phyloP scores from a whole-genome alignment of 139 green algal genomes.

The Trebouxia sp. region DNA sequence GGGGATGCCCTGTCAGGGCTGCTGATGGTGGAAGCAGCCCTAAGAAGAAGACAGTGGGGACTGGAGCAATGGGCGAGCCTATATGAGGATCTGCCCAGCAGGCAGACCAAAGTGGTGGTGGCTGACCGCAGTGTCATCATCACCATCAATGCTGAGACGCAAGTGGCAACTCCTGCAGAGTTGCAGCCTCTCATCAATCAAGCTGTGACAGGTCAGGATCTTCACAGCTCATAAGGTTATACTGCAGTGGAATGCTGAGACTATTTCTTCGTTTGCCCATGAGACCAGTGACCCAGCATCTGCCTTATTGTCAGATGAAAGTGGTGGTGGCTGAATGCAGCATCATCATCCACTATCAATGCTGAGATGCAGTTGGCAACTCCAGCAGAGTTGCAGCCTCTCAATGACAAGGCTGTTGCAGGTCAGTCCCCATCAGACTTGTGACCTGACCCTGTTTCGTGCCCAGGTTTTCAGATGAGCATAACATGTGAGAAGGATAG shows the following conservation, averaged over 20 bases:
- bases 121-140: slow-evolving; percentile 60
- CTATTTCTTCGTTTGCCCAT: background rate
- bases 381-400: slow-evolving; percentile 69
- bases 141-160: slow-evolving; percentile 77
- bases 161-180: slow-evolving; percentile 57
- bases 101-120: slow-evolving; percentile 85
- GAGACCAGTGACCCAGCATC: background rate
- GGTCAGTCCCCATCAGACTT: too few relatives aligned
- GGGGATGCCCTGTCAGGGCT: slow-evolving; percentile 90
- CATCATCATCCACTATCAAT: too few relatives aligned
- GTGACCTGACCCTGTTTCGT: too few relatives aligned
- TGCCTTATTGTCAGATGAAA: background rate
- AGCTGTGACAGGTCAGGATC: slow-evolving; percentile 22
- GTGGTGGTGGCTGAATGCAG: too few relatives aligned
- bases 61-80: slow-evolving; percentile 79
- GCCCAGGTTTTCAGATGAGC: too few relatives aligned
- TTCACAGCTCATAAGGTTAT: background rate
- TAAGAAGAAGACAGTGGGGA: slow-evolving; percentile 63
- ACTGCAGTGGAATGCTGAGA: background rate
- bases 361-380: slow-evolving; percentile 73
- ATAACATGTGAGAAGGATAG: too few relatives aligned
- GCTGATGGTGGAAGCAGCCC: slow-evolving; percentile 86
- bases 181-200: slow-evolving; percentile 79
- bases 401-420: slow-evolving; percentile 62
- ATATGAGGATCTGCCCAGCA: slow-evolving; percentile 88